Conservation (phyloP, 768 basidiomycete species). For the Baorangia bicolor region DNA sequence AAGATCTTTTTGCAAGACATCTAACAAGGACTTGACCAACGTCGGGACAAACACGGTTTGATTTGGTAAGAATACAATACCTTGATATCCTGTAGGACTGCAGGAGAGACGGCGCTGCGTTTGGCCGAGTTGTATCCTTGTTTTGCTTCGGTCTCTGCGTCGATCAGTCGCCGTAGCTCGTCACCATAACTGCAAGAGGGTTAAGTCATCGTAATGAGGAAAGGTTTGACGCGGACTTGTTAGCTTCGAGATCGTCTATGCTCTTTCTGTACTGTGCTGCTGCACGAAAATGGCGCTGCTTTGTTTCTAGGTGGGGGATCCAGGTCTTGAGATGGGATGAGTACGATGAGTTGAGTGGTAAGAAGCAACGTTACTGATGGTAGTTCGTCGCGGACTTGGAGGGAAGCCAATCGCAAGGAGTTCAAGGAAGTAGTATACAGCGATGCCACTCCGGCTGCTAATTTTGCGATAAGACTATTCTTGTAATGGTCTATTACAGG, state of each 20-base stretch:
- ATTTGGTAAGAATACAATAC: slow-evolving; percentile 36
- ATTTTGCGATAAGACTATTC: slow-evolving; percentile 79
- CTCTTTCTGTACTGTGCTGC: slow-evolving; percentile 89
- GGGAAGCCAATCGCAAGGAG: slow-evolving; percentile 43
- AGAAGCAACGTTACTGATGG: slow-evolving; percentile 47
- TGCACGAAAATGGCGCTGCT: slow-evolving; percentile 81
- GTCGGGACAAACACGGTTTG: background rate
- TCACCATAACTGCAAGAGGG: slow-evolving; percentile 68
- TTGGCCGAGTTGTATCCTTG: slow-evolving; percentile 67
- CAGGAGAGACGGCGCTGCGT: slow-evolving; percentile 55
- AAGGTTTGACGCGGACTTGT: slow-evolving; percentile 45
- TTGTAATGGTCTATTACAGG: slow-evolving; percentile 58
- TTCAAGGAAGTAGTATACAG: slow-evolving; percentile 57
- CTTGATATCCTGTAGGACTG: slow-evolving; percentile 78
- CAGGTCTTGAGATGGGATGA: slow-evolving; percentile 50
- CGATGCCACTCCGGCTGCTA: slow-evolving; percentile 72
- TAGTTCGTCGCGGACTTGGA: slow-evolving; percentile 46
- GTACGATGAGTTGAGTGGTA: background rate
- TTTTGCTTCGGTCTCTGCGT: slow-evolving; percentile 67
- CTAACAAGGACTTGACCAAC: slow-evolving; percentile 64
- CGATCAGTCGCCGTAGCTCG: slow-evolving; percentile 75
- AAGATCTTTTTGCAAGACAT: slow-evolving; percentile 64
- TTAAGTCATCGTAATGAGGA: slow-evolving; percentile 3
- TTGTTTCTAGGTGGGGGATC: slow-evolving; percentile 79
- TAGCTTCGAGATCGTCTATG: slow-evolving; percentile 80